These are phyloP conservation scores for Lasiosphaeria hispida DNA, from an alignment of 495 filamentous ascomycete species.

Conservation along the genomic window DNA sequence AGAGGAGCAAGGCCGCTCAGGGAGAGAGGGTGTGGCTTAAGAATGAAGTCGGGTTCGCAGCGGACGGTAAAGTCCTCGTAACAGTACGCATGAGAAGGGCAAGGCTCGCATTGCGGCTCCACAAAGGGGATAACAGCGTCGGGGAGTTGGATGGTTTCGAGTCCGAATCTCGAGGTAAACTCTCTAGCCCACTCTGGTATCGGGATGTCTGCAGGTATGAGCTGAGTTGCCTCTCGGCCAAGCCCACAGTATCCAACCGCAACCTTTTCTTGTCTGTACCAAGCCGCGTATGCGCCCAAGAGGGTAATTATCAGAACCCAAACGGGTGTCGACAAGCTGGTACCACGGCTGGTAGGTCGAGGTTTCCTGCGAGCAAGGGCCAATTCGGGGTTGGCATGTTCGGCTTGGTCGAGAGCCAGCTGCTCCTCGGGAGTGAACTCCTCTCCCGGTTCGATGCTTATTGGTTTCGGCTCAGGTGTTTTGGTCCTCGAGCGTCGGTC, in stretches of 20 bases:
- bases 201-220: constrained; percentile 44
- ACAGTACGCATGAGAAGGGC: constrained; percentile 88
- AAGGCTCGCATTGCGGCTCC: constrained; percentile 88
- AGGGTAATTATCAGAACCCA: constrained; percentile 65
- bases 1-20: constrained; percentile 79
- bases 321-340: constrained; percentile 50
- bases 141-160: constrained; percentile 33
- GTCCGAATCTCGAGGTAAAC: constrained; percentile 40
- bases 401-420: constrained; percentile 66
- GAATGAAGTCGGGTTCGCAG: constrained; percentile 85
- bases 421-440: constrained; percentile 93
- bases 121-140: constrained; percentile 62
- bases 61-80: constrained; percentile 69
- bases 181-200: constrained; percentile 43
- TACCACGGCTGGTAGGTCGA: constrained; percentile 10
- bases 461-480: constrained; percentile 22
- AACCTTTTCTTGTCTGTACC: constrained; percentile 92
- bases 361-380: constrained; percentile 27
- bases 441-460: constrained; percentile 61
- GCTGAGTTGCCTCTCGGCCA: constrained; percentile 56
- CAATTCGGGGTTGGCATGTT: constrained; percentile 36
- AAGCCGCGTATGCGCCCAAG: constrained; percentile 67
- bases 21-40: constrained; percentile 79
- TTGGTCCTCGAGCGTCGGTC: constrained; percentile 18
- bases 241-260: constrained; percentile 93